These are phyloP conservation scores for Streptanthus diversifolius DNA, from an alignment of 345 rosid species.

Conservation along the genomic window DNA sequence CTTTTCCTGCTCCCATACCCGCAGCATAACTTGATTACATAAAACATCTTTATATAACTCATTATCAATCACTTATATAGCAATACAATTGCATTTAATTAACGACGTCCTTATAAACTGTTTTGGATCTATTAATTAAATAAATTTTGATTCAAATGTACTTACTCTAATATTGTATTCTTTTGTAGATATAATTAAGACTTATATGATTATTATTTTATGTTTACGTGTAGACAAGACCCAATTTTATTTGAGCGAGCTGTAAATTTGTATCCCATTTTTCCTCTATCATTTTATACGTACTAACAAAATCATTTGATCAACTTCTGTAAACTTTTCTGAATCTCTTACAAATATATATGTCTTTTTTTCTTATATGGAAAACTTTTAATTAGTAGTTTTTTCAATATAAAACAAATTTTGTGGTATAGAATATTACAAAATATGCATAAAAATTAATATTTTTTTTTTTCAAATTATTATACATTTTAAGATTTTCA, in stretches of 20 bases:
- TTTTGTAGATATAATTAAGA: neutral
- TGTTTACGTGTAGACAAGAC: neutral
- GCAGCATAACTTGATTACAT: constrained; percentile 20
- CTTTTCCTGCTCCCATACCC: constrained; percentile 34
- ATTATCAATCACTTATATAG: neutral
- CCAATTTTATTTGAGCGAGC: neutral
- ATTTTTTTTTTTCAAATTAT: too few relatives aligned
- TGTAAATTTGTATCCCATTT: neutral
- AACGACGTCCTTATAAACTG: neutral
- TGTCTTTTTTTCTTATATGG: too few relatives aligned
- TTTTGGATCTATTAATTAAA: neutral
- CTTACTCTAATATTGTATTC: neutral
- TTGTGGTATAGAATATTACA: too few relatives aligned
- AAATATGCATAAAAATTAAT: too few relatives aligned
- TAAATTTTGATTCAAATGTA: neutral
- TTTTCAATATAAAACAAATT: too few relatives aligned
- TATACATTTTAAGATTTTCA: too few relatives aligned
- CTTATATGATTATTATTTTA: neutral
- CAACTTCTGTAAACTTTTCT: too few relatives aligned
- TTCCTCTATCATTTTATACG: neutral
- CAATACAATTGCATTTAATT: neutral
- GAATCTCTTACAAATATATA: too few relatives aligned
- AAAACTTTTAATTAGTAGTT: too few relatives aligned
- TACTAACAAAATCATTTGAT: neutral
- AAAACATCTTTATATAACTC: neutral